Evolutionary conservation across 2,329 filamentous ascomycete species (phyloP), one percentile per base, ranked within the genome.

Genomic region (Calonectria pauciramosa): DNA sequence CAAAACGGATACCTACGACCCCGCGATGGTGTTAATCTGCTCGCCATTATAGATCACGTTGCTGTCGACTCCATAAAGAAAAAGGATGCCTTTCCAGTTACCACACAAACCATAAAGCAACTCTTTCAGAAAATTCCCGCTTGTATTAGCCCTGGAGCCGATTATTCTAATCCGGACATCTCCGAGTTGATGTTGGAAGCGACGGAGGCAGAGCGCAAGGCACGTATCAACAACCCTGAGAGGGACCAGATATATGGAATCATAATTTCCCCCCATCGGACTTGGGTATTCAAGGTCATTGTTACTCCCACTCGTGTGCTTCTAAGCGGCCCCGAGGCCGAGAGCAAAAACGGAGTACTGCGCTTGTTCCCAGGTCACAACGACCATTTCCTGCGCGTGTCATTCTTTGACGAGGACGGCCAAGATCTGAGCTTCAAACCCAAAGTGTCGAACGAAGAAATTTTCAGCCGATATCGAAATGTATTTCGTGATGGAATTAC

Each of bases 321-420:
- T 26, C 86, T 94, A 0, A 85, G 87, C 10, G 93, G 93, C 0
- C 93, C 93, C 0, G 92, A 93, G 65, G 85, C 90, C 0, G 94
- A 95, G 81, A 90, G 90, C 9, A 93, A 91, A 73, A 96, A 96
- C 80, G 88, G 93, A 6, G 91, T 96, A 4, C 85, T 96, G 20
- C 90, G 94, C n/a, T 91, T 91, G 76, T 95, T 92, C 76, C 83
- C 88, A 0, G 79, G 89, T 0, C 87, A 92, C 70, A 89, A 89
- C 2, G 90, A 94, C 59, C 88, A 89, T 77, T 96, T 96, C 77
- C 80, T 95, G 0, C 90, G 95, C 0, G 93, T 96, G 0, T 89
- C 91, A 9, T 96, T 97, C 78, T 89, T 89, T 36, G 95, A 97
- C 60, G 95, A 97, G 81, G 90, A 94, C 79, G 93, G 93, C 0